Base-by-base conservation (phyloP, 2,329 filamentous ascomycete genomes). In the Alternaria solani region DNA sequence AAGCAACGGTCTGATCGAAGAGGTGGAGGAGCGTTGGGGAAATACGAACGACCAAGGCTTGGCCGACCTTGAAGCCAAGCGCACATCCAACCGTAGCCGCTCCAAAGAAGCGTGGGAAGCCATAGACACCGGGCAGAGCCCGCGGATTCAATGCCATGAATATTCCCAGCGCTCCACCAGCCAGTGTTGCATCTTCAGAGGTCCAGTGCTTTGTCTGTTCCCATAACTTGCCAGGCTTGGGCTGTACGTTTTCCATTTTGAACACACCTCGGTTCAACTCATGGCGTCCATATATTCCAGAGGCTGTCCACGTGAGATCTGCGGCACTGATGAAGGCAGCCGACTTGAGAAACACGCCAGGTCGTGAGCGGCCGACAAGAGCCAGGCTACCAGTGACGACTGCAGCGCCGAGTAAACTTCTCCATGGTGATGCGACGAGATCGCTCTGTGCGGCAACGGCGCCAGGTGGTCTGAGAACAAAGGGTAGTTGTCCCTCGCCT, bases 401-500 rank as follows among this genome's bases (percentile, higher is more conserved):
- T 1, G 52, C 58, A 20, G 64, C 68, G 14, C 48, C 25, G 11
- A 65, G n/a, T 6, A 55, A 60, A 25, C 46, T 55, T n/a, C 51
- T 42, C 25, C 49, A 57, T 32, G 67, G 58, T 25, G 51, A 57
- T 7, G 55, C 16, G 41, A 65, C 48, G 8, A 66, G 34, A 3
- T 56, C 52, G 9, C 41, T 57, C 20, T 67, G 46, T 36, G 65
- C 46, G 26, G 61, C 23, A 8, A 65, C 51, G 32, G 41, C 32
- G 52, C 55, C 20, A 44, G 49, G 59, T 14, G 46, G 53, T 44
- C 49, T 60, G 16, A 44, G 59, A 20, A 59, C 49, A 46, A 66
- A 43, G n/a, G 54, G 43, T 54, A 66, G 62, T 53, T 72, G 67
- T 18, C 62, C 67, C 34, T 72, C 69, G 30, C 70, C 70, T 71